Conservation (phyloP, 2,329 filamentous ascomycete genomes). For the Sporothrix inflata region DNA sequence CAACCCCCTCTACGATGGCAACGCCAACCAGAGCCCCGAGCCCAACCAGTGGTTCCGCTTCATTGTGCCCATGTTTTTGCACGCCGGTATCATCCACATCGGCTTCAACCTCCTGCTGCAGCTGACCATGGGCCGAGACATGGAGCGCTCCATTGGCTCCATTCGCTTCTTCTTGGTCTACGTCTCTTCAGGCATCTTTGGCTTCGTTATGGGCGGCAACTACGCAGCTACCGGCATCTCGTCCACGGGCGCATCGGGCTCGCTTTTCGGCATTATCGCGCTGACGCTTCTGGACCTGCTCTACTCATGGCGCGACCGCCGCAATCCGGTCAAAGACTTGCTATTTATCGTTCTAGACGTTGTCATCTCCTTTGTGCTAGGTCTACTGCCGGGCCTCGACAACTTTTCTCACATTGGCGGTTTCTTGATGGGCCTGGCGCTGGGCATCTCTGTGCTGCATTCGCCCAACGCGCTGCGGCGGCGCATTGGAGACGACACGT, state of each 20-base stretch:
- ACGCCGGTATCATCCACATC: conserved; percentile 92
- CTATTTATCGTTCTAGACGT: conserved; percentile 85
- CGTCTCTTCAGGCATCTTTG: conserved; percentile 88
- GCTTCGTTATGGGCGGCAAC: conserved; percentile 92
- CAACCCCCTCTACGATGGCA: conserved; percentile 63
- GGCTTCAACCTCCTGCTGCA: conserved; percentile 94
- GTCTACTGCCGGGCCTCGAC: conserved; percentile 87
- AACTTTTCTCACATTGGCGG: conserved; percentile 98
- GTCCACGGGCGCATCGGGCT: conserved; percentile 86
- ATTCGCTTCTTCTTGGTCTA: conserved; percentile 90
- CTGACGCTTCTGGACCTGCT: conserved; percentile 85
- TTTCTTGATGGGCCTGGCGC: conserved; percentile 85
- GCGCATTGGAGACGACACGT: conserved; percentile 70
- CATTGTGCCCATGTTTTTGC: conserved; percentile 92
- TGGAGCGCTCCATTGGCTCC: conserved; percentile 87
- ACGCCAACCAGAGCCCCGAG: conserved; percentile 55
- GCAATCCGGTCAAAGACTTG: conserved; percentile 79
- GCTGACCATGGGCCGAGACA: conserved; percentile 85
- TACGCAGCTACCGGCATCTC: conserved; percentile 81
- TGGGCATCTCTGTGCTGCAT: conserved; percentile 85
- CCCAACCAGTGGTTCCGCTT: conserved; percentile 98
- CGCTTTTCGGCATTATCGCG: conserved; percentile 89
- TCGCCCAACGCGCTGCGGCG: conserved; percentile 80
- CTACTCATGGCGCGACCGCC: conserved; percentile 86
- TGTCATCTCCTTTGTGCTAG: conserved; percentile 86